Conservation (phyloP, 352 stramenopile genomes). For the Globisporangium spiculum region DNA sequence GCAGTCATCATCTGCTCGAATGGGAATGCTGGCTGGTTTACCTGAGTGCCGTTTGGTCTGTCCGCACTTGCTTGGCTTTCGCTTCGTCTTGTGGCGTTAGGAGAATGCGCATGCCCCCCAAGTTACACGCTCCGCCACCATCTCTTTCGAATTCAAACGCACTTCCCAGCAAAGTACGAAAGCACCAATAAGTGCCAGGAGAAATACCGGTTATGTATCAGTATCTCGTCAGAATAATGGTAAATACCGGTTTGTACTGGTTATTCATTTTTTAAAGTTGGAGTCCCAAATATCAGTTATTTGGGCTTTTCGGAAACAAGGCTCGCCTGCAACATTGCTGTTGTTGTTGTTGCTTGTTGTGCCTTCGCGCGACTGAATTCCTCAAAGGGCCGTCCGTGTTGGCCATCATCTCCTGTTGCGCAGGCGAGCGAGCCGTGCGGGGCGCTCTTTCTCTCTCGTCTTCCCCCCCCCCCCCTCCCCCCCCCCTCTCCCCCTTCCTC, state of each 20-base stretch:
- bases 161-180: too few relatives aligned
- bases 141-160: neutral
- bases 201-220: too few relatives aligned
- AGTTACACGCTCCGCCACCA: constrained; percentile 6
- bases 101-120: neutral
- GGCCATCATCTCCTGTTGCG: constrained; percentile 1
- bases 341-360: neutral
- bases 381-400: constrained; percentile 8
- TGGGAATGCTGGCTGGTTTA: neutral
- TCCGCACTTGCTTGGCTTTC: neutral
- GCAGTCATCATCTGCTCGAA: neutral
- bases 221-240: too few relatives aligned
- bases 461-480: neutral
- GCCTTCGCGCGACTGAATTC: constrained; percentile 9
- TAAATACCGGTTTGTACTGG: too few relatives aligned
- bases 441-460: neutral
- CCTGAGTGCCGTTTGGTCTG: too few relatives aligned
- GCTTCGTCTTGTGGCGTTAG: constrained; percentile 2
- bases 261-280: too few relatives aligned
- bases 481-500: neutral
- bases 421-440: neutral
- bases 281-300: too few relatives aligned
- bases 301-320: too few relatives aligned
- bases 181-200: too few relatives aligned
- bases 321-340: too few relatives aligned